Base-by-base conservation (phyloP, 768 basidiomycete genomes). In the Serpula lacrymans region DNA sequence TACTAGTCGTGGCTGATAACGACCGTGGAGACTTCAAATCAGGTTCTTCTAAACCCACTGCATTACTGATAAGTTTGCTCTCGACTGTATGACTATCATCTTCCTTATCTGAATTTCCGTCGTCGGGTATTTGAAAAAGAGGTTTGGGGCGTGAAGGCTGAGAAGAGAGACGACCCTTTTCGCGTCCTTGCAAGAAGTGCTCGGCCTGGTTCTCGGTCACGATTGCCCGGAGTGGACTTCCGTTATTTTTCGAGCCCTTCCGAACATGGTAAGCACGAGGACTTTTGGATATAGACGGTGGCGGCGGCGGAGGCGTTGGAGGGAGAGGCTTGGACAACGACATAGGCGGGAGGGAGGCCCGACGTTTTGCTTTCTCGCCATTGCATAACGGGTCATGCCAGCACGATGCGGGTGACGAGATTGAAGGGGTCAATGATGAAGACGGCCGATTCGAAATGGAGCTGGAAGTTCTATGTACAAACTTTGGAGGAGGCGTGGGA, bases 401-500 rank as follows among this genome's bases (percentile, higher is more conserved):
- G 63, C 40, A 62, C 46, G 46, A 17, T 16, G 43, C 25, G 8
- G 45, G 47, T 14, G 38, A 35, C 37, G 53, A 64, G 17, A 43
- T 59, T 37, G 70, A 62, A 55, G 65, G 58, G 32, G 75, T 70
- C 43, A 72, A 74, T 47, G 70, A 60, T 21, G 76, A 77, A 33
- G 67, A 61, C 7, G 70, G 51, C 41, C 60, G 51, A 40, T 57
- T 58, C 37, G 64, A 61, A 37, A 64, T 57, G 3, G 65, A 65
- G 39, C 65, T 63, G 20, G 41, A 40, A 17, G 47, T 23, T 9
- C 33, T 41, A 36, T 67, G 70, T 43, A 65, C 43, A 45, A 59
- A 51, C 49, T 65, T 68, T 37, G 68, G 61, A 16, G 76, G 76
- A 26, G 79, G 77, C 9, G 78, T 79, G 20, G 78, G 77, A 20